Conservation (phyloP, 768 basidiomycete genomes). For the Mrakia blollopis region DNA sequence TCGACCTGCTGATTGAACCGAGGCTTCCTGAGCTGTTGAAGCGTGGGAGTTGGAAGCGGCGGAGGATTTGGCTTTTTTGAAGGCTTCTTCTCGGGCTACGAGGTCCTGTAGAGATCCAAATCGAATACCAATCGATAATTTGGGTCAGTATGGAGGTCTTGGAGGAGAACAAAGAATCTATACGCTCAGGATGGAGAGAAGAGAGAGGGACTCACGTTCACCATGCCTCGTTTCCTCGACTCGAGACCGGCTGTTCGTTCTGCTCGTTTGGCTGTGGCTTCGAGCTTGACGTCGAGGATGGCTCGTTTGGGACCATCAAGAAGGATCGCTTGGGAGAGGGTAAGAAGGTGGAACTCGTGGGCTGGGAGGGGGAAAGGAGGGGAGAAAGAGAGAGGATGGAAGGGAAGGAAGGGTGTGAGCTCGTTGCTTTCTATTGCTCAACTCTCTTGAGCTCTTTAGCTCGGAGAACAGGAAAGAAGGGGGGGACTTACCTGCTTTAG, state of each 20-base stretch:
- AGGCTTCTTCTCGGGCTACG: conserved; percentile 29
- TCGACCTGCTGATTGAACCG: conserved; percentile 29
- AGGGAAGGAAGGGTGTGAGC: neutral
- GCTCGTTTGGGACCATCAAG: conserved; percentile 30
- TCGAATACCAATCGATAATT: neutral
- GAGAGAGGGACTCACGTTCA: conserved; percentile 14
- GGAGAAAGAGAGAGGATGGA: neutral
- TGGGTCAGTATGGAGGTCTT: neutral
- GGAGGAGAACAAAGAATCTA: neutral
- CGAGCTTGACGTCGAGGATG: conserved; percentile 25
- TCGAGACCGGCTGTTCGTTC: conserved; percentile 21
- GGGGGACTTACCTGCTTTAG: conserved; percentile 14
- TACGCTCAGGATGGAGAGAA: neutral
- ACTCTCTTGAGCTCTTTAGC: neutral
- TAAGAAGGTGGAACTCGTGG: conserved; percentile 33
- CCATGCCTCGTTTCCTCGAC: conserved; percentile 19
- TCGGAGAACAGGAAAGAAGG: neutral
- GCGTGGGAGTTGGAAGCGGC: neutral
- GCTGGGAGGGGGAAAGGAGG: conserved; percentile 5
- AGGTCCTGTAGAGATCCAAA: conserved; percentile 23
- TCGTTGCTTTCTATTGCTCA: neutral
- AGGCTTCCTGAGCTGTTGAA: conserved; percentile 23
- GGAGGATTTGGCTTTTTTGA: conserved; percentile 21
- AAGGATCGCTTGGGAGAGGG: conserved; percentile 27
- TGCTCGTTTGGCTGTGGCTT: neutral